Base-by-base conservation (phyloP, 345 rosid species). In the Pistacia integerrima region DNA sequence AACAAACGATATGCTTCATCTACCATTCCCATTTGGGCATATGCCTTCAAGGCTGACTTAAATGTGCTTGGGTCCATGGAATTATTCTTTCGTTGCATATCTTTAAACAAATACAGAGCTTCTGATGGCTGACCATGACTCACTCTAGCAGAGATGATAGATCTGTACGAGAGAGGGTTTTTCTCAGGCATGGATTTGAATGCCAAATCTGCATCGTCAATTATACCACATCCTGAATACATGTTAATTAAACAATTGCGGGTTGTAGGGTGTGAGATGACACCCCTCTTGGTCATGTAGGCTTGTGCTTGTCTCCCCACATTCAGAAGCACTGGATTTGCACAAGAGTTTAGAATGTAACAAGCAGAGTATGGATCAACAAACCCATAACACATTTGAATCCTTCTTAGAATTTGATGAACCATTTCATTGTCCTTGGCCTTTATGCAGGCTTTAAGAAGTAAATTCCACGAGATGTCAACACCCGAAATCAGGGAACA, bases 231-330 rank as follows among this genome's bases (percentile, higher is more conserved):
- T 35, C 35, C 79, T 10, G 82, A 64, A 62, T 79, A 70, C 76
- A 79, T 75, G 58, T 65, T 67, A 16, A 75, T 75, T 41, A 75
- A 76, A 48, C 63, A 38, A 58, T 22, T 79, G 49, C 68, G 61
- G 36, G 41, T 36, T 57, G 18, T 56, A 75, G 82, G 55, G 69
- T 79, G 67, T 51, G 82, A 75, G 25, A 79, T 61, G 61, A 74
- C 67, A 59, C 79, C 82, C 52, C 76, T 75, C 77, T 75, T 79
- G 18, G 73, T 79, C 79, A 75, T 70, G 62, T 79, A 70, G 30
- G 79, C 79, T 68, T 79, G 76, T 12, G 61, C 82, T 79, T 79
- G 82, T 73, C 63, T 79, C 38, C 82, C 76, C 30, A 75, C 64
- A 48, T 48, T 72, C 66, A 75, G 59, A 75, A 69, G 58, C 67